These are phyloP conservation scores for Aristolochia fimbriata DNA, from an alignment of 164 flowering plant species.

Conservation along the genomic window DNA sequence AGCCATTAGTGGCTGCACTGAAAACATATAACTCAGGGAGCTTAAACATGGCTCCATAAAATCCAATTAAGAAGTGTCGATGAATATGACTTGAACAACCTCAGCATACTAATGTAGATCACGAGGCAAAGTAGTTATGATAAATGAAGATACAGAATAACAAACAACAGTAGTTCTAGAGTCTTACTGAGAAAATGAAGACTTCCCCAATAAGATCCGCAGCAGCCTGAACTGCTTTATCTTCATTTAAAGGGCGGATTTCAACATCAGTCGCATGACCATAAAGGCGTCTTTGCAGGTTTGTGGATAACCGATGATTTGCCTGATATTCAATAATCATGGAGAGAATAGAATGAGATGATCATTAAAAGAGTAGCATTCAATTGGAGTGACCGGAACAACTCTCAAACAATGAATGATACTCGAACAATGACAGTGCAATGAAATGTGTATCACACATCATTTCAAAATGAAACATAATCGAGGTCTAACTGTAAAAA, in stretches of 20 bases:
- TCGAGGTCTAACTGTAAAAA: too few species aligned
- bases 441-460: too few species aligned
- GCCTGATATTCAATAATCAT: conserved; percentile 26
- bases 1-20: too few species aligned
- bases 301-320: conserved; percentile 65
- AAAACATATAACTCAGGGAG: too few species aligned
- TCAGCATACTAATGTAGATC: too few species aligned
- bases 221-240: conserved; percentile 92
- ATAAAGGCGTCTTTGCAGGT: conserved; percentile 71
- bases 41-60: too few species aligned
- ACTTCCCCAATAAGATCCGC: conserved; percentile 79
- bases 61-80: too few species aligned
- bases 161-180: not conserved
- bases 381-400: not conserved
- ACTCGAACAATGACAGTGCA: too few species aligned
- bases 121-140: too few species aligned
- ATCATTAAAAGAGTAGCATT: not conserved
- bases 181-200: conserved; percentile 66
- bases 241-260: conserved; percentile 82
- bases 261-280: conserved; percentile 79
- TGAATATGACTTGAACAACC: too few species aligned
- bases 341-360: not conserved
- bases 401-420: not conserved
- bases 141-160: too few species aligned
- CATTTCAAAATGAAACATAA: not conserved